phyloP scores from a whole-genome alignment of 805 yeast genomes.

The Candida jianshihensis region DNA sequence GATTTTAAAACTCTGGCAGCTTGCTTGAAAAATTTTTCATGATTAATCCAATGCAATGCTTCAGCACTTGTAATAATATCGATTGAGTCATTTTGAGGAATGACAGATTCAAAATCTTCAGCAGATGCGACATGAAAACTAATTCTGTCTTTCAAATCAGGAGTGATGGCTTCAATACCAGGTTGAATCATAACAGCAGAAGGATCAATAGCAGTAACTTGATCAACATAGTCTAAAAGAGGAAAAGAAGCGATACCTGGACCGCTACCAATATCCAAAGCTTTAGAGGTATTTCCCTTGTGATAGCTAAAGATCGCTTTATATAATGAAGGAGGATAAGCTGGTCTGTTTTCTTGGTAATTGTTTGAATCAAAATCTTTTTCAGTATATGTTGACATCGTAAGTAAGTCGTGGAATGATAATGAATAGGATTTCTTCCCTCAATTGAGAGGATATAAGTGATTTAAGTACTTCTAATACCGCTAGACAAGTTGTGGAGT shows the following conservation, averaged over 20 bases:
- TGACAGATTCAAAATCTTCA: slow-evolving; percentile 21
- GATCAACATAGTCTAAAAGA: slow-evolving; percentile 34
- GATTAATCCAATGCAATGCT: slow-evolving; percentile 71
- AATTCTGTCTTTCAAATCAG: slow-evolving; percentile 14
- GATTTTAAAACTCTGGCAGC: slow-evolving; percentile 42
- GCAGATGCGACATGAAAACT: slow-evolving; percentile 16
- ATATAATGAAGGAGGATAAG: slow-evolving; percentile 50
- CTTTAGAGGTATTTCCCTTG: slow-evolving; percentile 24
- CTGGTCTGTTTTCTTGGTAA: slow-evolving; percentile 51
- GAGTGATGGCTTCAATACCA: slow-evolving; percentile 25
- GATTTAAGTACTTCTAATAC: no score
- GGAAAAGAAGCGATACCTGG: slow-evolving; percentile 60
- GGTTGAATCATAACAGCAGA: slow-evolving; percentile 44
- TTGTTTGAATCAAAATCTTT: slow-evolving; percentile 39
- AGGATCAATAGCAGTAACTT: slow-evolving; percentile 52
- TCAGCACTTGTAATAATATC: slow-evolving; percentile 66
- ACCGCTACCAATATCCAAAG: slow-evolving; percentile 66
- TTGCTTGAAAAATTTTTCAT: slow-evolving; percentile 41
- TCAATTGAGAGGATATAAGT: no score
- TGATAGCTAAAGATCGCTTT: slow-evolving; percentile 36
- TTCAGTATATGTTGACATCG: slow-evolving; percentile 56
- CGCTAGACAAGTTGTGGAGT: no score
- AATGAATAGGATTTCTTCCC: no score
- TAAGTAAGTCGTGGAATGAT: no score
- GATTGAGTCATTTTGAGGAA: slow-evolving; percentile 26